Base-by-base conservation (phyloP, 192 early-diverging fungal species). In the Obelidium mucronatum region DNA sequence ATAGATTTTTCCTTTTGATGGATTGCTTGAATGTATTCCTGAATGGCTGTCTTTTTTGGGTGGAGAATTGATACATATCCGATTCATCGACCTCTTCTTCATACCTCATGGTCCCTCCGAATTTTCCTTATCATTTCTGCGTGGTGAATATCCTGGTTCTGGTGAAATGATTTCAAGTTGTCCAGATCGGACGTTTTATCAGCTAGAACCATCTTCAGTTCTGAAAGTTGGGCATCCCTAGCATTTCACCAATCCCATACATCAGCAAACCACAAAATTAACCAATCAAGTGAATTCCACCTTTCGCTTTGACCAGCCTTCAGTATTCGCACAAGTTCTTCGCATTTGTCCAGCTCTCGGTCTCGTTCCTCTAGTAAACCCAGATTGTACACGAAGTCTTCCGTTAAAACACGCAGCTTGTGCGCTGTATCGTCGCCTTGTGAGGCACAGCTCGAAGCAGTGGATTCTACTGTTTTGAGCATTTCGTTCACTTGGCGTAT, bases 381-480 rank as follows among this genome's bases (percentile, higher is more conserved):
- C 22, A 85, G 40, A 59, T 85, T 85, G 68, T 74, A 85, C 17
- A 59, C 37, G 63, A 85, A 85, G 61, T 85, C 84, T 30, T 79
- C 79, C 22, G 37, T n/a, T 6, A 74, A 35, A 11, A 51, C 36
- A 8, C 55, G 52, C n/a, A 74, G 72, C 42, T 62, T 74, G 34
- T 40, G 5, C 59, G 56, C 56, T 3, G 60, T 26, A 28, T 74
- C 72, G 66, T 52, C 48, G 39, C 66, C 40, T 2, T 53, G 66
- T 36, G 15, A 6, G 17, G 62, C 62, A 40, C 28, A 30, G 17
- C 26, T 17, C 22, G 17, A 22, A 5, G 62, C 62, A 17, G 62
- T n/a, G n/a, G n/a, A n/a, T n/a, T n/a, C n/a, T n/a, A n/a, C n/a
- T n/a, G n/a, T n/a, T n/a, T n/a, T n/a, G n/a, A n/a, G n/a, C n/a